These are phyloP conservation scores for Cladophialophora yegresii DNA, from an alignment of 2,329 filamentous ascomycete species.

Conservation along the genomic window DNA sequence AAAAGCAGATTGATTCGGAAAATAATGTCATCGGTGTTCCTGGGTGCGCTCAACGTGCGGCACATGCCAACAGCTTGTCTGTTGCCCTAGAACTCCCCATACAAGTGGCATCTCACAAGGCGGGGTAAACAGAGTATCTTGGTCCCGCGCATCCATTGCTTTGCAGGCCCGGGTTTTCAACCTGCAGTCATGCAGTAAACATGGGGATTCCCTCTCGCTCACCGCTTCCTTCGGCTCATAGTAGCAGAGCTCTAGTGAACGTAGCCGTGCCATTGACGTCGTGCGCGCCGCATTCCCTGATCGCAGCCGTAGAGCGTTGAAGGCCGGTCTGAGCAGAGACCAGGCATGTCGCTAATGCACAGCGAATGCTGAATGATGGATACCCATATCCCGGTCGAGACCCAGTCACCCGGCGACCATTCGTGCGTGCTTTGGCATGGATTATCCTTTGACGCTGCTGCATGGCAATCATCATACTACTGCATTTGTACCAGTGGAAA, in stretches of 20 bases:
- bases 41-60: not conserved
- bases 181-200: not conserved
- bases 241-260: not conserved
- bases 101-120: not conserved
- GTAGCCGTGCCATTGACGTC: not conserved
- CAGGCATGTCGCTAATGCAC: slow-evolving; percentile 15
- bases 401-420: slow-evolving; percentile 5
- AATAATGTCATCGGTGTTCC: not conserved
- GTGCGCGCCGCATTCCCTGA: not conserved
- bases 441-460: not conserved
- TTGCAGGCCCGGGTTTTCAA: not conserved
- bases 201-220: not conserved
- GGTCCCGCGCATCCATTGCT: not conserved
- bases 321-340: not conserved
- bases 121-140: not conserved
- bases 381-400: not conserved
- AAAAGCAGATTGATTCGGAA: not conserved
- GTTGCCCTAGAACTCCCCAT: not conserved
- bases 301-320: not conserved
- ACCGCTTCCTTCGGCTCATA: slow-evolving; percentile 1
- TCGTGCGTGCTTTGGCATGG: not conserved
- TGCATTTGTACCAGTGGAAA: slow-evolving; percentile 12
- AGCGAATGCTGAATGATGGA: slow-evolving; percentile 19
- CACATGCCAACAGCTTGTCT: not conserved
- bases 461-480: slow-evolving; percentile 9